phyloP scores from a whole-genome alignment of 768 basidiomycete genomes.

The Lactifluus subvellereus region DNA sequence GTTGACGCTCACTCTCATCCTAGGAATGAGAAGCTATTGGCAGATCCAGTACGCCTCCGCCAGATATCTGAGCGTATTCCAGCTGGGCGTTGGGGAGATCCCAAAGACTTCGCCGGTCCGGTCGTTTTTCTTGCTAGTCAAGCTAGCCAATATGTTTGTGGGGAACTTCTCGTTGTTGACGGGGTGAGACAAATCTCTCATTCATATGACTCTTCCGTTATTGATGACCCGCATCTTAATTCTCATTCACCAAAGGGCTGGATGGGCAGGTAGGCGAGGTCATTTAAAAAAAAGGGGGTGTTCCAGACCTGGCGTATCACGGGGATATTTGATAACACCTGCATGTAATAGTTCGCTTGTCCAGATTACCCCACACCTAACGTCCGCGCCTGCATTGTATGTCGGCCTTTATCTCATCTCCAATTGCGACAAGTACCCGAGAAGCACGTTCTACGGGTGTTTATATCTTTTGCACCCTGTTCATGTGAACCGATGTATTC shows the following conservation, averaged over 20 bases:
- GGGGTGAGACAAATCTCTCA: conserved; percentile 43
- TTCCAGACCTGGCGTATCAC: conserved; percentile 12
- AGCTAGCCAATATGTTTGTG: conserved; percentile 64
- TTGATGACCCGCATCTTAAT: conserved; percentile 13
- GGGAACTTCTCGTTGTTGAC: conserved; percentile 61
- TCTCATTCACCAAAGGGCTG: conserved; percentile 24
- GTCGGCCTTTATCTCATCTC: conserved; percentile 9
- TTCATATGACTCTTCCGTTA: neutral
- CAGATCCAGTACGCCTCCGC: conserved; percentile 51
- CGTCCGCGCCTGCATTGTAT: conserved; percentile 2
- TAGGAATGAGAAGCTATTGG: conserved; percentile 62
- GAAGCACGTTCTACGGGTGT: neutral
- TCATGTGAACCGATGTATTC: neutral
- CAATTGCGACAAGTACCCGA: conserved; percentile 6
- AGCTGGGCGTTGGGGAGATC: conserved; percentile 60
- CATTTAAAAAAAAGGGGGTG: conserved; percentile 2
- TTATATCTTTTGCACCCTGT: neutral
- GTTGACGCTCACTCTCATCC: conserved; percentile 14
- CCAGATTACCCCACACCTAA: conserved; percentile 4
- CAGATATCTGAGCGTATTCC: conserved; percentile 72
- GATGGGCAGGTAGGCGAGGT: conserved; percentile 27
- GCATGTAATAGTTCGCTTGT: conserved; percentile 17
- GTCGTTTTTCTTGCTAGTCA: conserved; percentile 58
- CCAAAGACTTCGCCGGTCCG: conserved; percentile 62
- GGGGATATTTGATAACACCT: conserved; percentile 6